Evolutionary conservation across 306 rosid species (phyloP), one percentile per base, ranked within the genome.

Genomic region (Neltuma alba): DNA sequence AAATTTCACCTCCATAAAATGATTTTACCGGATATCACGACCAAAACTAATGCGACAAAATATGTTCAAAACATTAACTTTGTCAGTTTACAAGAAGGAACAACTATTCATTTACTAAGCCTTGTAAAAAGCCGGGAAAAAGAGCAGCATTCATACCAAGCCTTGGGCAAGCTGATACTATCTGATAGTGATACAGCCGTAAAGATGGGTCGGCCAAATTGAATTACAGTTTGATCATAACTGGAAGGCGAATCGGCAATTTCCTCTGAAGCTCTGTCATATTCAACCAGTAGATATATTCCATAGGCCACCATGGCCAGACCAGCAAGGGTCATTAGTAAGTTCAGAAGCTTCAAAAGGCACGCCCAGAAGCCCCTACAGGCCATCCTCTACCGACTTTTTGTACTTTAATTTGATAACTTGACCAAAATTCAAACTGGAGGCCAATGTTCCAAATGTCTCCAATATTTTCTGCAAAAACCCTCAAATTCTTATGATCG

Each of bases 241-340:
- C 85, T 76, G 74, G 23, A 81, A n/a, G 85, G 54, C 40, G 86
- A 21, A 63, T 62, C 63, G 20, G 66, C 7, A 18, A 81, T 9
- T 20, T 81, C 60, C 78, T 79, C 80, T 0, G 89, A 9, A 75
- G 83, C 73, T 77, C 78, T 86, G 37, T 66, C 13, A 81, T 75
- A 93, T 72, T 85, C 89, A 70, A 96, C 94, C 76, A 96, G 85
- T 81, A 96, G 83, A 89, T 96, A 96, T 79, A 96, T 90, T 82
- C 99, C 99, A 58, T 96, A 96, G 15, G 94, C 97, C 87, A 93
- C 94, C 84, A 91, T 93, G 78, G 98, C 94, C 74, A 96, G 86
- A 84, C 99, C 99, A 81, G 87, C 80, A 77, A 96, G 82, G 76
- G 94, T 91, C 88, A 96, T 12, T 33, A 96, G 41, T 82, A 90